Percentiles rank a stretch among this genome's conserved stretches.
Evolutionary conservation across 2,329 filamentous ascomycete species (phyloP).

Genomic region (Leptographium flavum): DNA sequence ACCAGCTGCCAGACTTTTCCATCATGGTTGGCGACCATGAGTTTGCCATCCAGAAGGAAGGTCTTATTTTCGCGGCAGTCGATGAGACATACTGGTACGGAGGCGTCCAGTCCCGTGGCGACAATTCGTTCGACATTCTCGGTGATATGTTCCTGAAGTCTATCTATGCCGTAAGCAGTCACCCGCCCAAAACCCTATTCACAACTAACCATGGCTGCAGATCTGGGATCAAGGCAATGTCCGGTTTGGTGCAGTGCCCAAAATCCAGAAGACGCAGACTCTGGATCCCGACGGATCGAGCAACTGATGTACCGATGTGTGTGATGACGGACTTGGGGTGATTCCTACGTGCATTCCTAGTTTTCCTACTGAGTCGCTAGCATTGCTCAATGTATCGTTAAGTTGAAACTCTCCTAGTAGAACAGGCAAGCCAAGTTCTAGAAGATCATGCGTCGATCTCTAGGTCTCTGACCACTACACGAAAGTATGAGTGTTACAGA

Average conservation of each 20-base stretch:
- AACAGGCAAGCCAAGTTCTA: no score
- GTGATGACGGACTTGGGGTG: no score
- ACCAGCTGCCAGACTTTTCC: slow-evolving; percentile 43
- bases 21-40: slow-evolving; percentile 49
- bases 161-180: slow-evolving; percentile 40
- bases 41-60: slow-evolving; percentile 48
- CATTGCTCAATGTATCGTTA: no score
- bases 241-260: slow-evolving; percentile 45
- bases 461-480: no score
- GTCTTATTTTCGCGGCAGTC: slow-evolving; percentile 42
- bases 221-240: slow-evolving; percentile 49
- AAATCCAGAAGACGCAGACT: slow-evolving; percentile 26
- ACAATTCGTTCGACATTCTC: slow-evolving; percentile 45
- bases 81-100: slow-evolving; percentile 45
- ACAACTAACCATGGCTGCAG: slow-evolving; percentile 17
- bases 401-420: no score
- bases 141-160: slow-evolving; percentile 51
- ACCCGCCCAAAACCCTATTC: not conserved
- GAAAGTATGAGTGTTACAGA: no score
- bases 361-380: no score
- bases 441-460: no score
- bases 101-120: slow-evolving; percentile 49
- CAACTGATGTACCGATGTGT: no score
- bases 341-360: no score
- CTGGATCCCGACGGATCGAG: slow-evolving; percentile 8